Evolutionary conservation across 2,329 filamentous ascomycete genomes (phyloP).

Genomic region (Pezicula radicicola): DNA sequence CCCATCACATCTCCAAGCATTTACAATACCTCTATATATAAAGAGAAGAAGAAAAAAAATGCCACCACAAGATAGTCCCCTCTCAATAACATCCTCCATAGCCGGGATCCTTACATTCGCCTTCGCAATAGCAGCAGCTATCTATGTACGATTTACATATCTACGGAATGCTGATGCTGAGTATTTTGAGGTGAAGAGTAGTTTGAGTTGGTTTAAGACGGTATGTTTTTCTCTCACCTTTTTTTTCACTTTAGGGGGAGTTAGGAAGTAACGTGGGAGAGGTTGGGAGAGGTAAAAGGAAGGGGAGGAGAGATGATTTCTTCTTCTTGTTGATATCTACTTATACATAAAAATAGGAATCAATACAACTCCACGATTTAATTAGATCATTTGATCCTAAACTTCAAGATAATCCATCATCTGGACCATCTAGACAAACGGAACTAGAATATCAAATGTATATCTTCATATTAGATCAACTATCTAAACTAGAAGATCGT

Average conservation of each 20-base stretch:
- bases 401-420: too few relatives aligned
- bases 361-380: conserved; percentile 41
- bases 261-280: neutral
- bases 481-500: conserved; percentile 39
- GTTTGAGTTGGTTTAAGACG: conserved; percentile 46
- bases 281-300: neutral
- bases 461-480: conserved; percentile 43
- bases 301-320: too few relatives aligned
- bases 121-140: conserved; percentile 39
- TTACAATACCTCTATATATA: too few relatives aligned
- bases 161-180: conserved; percentile 43
- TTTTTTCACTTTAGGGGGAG: neutral
- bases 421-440: conserved; percentile 17
- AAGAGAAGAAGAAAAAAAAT: too few relatives aligned
- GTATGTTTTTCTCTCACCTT: neutral
- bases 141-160: conserved; percentile 42
- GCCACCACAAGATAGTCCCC: conserved; percentile 34
- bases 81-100: conserved; percentile 41
- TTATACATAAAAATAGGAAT: conserved; percentile 32
- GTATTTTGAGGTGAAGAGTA: conserved; percentile 44
- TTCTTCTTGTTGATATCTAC: too few relatives aligned
- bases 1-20: too few relatives aligned
- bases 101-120: conserved; percentile 46
- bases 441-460: conserved; percentile 45
- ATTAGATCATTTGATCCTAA: conserved; percentile 24